Evolutionary conservation across 192 early-diverging fungal genomes (phyloP), one percentile per base, ranked within the genome.

Genomic region (Umbelopsis vinacea): DNA sequence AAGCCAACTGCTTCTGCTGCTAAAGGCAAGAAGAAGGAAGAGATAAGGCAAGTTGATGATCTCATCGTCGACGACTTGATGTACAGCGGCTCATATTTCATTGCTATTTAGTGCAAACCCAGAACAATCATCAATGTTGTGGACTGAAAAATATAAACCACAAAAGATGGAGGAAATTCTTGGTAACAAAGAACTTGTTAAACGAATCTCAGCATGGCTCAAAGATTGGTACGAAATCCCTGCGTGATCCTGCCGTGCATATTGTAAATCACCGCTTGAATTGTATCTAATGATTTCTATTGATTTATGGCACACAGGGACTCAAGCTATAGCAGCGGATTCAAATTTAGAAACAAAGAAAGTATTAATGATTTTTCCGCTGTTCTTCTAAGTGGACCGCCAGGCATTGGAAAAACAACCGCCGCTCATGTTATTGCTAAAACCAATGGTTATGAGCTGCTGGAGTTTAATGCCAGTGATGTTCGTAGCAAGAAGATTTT

Each of bases 381-480:
- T 0, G 86, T 94, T 8, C 73, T 99, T 17, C 84, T 99, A 4
- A 95, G 95, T 40, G 98, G 98, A 4, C 93, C 96, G 4, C 98
- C 98, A 6, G 98, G 98, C 1, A 94, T 99, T 46, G 98, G 98
- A 48, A 99, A 99, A 79, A 98, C 97, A 7, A 98, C 98, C 0
- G 85, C 95, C 0, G 98, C 96, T 3, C 94, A 96, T 78, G 73
- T 99, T n/a, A 91, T 93, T 9, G 93, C 91, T 19, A 83, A 90
- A 19, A 68, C 82, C 12, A 87, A 93, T 29, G 96, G 95, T 0
- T 98, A 90, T 66, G 90, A 93, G 9, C 85, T 92, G 12, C 78
- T 96, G 6, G 98, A 99, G 84, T 96, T 97, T 54, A 99, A 99
- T 76, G 98, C 98, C 23, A 97, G 96, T 75, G 98, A 99, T 78